A percentile compares a stretch with the other conserved stretches of the same genome.
phyloP scores from a whole-genome alignment of 192 early-diverging fungal species.

The Backusella liffmaniae region DNA sequence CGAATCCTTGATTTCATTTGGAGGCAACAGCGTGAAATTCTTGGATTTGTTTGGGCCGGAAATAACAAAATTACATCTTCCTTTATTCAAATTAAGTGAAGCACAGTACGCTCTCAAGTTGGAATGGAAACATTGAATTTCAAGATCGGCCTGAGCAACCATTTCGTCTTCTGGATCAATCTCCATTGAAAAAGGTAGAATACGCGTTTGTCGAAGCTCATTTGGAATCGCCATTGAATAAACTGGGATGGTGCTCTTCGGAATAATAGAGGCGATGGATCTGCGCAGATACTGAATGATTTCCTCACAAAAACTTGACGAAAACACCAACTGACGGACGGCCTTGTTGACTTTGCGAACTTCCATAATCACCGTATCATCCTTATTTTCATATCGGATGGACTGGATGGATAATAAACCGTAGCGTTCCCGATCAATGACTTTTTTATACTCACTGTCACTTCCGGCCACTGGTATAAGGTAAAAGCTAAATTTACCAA shows the following conservation, averaged over 20 bases:
- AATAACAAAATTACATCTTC: constrained; percentile 8
- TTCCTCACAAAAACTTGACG: constrained; percentile 20
- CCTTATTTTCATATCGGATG: constrained; percentile 13
- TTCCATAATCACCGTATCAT: constrained; percentile 24
- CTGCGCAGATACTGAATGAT: constrained; percentile 28
- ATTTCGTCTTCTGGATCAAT: background rate
- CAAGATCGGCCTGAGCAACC: background rate
- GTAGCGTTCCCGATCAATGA: constrained; percentile 24
- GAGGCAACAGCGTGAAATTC: constrained; percentile 12
- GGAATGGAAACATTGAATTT: constrained; percentile 1
- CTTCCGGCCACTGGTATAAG: constrained; percentile 3
- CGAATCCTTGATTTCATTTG: constrained; percentile 18
- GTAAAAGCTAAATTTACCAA: constrained; percentile 35
- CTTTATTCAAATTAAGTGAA: constrained; percentile 32
- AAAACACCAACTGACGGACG: constrained; percentile 12
- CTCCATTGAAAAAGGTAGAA: background rate
- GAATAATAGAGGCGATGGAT: constrained; percentile 18
- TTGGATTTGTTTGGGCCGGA: background rate
- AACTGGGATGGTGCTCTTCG: background rate
- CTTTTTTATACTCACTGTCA: constrained; percentile 15
- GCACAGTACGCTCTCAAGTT: constrained; percentile 30
- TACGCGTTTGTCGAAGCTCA: background rate
- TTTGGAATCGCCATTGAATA: background rate
- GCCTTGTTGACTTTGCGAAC: constrained; percentile 3
- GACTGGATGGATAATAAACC: constrained; percentile 30